Conservation (phyloP, 768 basidiomycete genomes). For the Psilocybe tampanensis region DNA sequence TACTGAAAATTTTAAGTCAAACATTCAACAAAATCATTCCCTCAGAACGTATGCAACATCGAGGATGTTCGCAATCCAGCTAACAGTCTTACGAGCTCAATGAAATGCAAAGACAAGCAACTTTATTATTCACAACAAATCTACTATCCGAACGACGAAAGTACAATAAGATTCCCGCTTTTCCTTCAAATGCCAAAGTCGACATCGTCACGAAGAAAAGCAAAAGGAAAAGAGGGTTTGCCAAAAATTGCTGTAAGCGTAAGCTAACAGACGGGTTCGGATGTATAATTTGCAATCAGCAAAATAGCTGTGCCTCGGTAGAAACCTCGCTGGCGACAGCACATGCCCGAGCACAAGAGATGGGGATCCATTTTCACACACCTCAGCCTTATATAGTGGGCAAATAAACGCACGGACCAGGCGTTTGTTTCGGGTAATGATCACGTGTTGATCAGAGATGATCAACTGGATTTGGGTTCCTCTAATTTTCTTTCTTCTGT, state of each 20-base stretch:
- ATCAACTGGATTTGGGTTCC: no score
- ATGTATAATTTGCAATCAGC: conserved; percentile 98
- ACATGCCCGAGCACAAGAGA: conserved; percentile 59
- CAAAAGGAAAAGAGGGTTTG: conserved; percentile 41
- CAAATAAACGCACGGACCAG: conserved; percentile 6
- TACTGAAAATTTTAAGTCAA: no score
- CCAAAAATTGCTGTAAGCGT: conserved; percentile 93
- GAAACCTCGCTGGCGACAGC: conserved; percentile 67
- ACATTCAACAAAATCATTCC: no score
- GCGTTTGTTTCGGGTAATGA: neutral
- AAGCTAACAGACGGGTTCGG: conserved; percentile 92
- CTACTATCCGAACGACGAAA: neutral
- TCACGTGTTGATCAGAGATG: no score
- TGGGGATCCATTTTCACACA: conserved; percentile 33
- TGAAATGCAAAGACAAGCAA: no score
- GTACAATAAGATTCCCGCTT: neutral
- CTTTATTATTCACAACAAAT: no score
- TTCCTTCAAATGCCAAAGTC: conserved; percentile 3
- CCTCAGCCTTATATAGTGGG: conserved; percentile 43
- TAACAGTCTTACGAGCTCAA: no score
- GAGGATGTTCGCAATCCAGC: no score
- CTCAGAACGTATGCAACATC: no score
- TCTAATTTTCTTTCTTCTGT: no score
- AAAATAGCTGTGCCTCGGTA: conserved; percentile 87
- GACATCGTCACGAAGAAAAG: conserved; percentile 29